phyloP scores from a whole-genome alignment of 345 rosid species.

The Citrus medica region DNA sequence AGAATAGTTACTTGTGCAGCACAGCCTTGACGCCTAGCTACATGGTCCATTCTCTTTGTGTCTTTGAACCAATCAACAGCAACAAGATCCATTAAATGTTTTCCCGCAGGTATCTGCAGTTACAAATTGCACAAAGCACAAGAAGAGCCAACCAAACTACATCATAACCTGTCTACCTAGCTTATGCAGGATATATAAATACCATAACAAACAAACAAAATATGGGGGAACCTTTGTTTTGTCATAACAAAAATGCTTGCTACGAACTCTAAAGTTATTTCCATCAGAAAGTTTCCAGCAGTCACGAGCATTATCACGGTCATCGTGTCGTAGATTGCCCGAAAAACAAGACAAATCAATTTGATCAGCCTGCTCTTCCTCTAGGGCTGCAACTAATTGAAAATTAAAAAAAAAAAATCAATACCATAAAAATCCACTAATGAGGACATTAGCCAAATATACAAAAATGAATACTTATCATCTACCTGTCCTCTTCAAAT shows the following conservation, averaged over 20 bases:
- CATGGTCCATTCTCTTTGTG: constrained; percentile 94
- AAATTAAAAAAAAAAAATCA: not conserved
- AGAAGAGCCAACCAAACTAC: constrained; percentile 3
- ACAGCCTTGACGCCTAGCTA: constrained; percentile 88
- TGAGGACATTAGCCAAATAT: not conserved
- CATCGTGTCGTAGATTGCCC: constrained; percentile 86
- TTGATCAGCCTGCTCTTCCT: constrained; percentile 69
- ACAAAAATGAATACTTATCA: constrained; percentile 7
- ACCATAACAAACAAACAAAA: constrained; percentile 15
- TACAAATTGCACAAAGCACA: constrained; percentile 13
- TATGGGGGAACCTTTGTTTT: constrained; percentile 67
- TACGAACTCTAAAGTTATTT: constrained; percentile 91
- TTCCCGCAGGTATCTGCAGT: constrained; percentile 87
- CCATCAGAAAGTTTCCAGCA: constrained; percentile 93
- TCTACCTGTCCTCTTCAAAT: constrained; percentile 61
- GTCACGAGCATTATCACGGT: constrained; percentile 76
- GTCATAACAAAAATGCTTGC: constrained; percentile 82
- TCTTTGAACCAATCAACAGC: constrained; percentile 99
- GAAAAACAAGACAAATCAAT: constrained; percentile 83
- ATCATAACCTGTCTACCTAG: not conserved
- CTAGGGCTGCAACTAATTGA: constrained; percentile 38
- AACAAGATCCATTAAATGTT: constrained; percentile 91
- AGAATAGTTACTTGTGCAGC: constrained; percentile 72
- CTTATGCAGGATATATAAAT: not conserved
- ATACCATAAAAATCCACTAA: not conserved